phyloP scores from a whole-genome alignment of 345 rosid species.

The Brassica napus region Da-Ae NC_063436.1:25931501-25932000 shows the following conservation, averaged over 20 bases:
- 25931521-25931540: neutral
- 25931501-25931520: too few relatives aligned
- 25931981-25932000: too few relatives aligned
- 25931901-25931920: too few relatives aligned
- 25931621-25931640: slow-evolving; percentile 6
- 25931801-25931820: neutral
- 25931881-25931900: too few relatives aligned
- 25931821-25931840: neutral
- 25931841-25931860: neutral
- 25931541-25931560: slow-evolving; percentile 21
- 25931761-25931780: neutral
- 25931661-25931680: slow-evolving; percentile 4
- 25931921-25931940: too few relatives aligned
- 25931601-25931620: neutral
- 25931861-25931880: neutral
- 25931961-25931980: too few relatives aligned
- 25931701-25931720: neutral
- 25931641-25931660: neutral
- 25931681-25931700: slow-evolving; percentile 3
- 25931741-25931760: neutral
- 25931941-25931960: too few relatives aligned
- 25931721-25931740: neutral
- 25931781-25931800: neutral
- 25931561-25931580: neutral
- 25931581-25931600: neutral